A percentile compares a stretch with the other conserved stretches of the same genome.
These are phyloP conservation scores for Colletotrichum higginsianum DNA, from an alignment of 2,329 filamentous ascomycete species.

Conservation along the genomic window DNA sequence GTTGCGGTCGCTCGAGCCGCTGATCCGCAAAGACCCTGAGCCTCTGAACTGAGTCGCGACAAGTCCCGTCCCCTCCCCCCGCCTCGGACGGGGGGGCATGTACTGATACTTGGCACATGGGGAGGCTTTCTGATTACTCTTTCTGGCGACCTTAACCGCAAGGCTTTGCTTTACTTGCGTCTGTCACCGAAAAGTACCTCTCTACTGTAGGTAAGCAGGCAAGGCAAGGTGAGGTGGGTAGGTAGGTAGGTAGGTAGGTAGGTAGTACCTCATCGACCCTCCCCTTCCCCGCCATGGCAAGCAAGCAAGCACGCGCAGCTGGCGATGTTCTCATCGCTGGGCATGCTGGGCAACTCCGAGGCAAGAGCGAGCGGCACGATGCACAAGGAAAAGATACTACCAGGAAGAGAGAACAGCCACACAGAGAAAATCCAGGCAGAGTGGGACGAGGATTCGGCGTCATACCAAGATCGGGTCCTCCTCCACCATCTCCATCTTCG, in stretches of 20 bases:
- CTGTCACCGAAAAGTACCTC: slow-evolving; percentile 5
- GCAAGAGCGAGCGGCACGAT: too few species aligned
- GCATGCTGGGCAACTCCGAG: not conserved
- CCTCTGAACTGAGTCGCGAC: slow-evolving; percentile 31
- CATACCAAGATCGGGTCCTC: slow-evolving; percentile 35
- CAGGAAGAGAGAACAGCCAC: not conserved
- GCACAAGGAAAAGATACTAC: not conserved
- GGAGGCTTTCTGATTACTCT: slow-evolving; percentile 14
- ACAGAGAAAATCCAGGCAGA: slow-evolving; percentile 6
- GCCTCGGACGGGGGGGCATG: slow-evolving; percentile 17
- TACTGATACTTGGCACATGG: slow-evolving; percentile 33
- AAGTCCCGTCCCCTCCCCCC: slow-evolving; percentile 2
- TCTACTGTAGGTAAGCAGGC: too few species aligned
- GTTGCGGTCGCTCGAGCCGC: slow-evolving; percentile 43
- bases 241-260: too few species aligned
- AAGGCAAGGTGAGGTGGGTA: too few species aligned
- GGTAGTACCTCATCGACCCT: slow-evolving; percentile 8
- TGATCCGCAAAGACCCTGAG: slow-evolving; percentile 41
- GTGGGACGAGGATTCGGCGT: slow-evolving; percentile 36
- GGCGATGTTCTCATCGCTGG: not conserved
- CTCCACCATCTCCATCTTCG: slow-evolving; percentile 35
- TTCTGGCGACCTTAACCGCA: slow-evolving; percentile 36
- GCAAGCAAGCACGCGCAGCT: slow-evolving; percentile 10
- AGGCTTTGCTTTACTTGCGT: slow-evolving; percentile 13
- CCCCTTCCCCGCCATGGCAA: slow-evolving; percentile 28